Evolutionary conservation across 2,329 filamentous ascomycete genomes (phyloP), one percentile per base, ranked within the genome.

Genomic region (Fonsecaea pedrosoi): DNA sequence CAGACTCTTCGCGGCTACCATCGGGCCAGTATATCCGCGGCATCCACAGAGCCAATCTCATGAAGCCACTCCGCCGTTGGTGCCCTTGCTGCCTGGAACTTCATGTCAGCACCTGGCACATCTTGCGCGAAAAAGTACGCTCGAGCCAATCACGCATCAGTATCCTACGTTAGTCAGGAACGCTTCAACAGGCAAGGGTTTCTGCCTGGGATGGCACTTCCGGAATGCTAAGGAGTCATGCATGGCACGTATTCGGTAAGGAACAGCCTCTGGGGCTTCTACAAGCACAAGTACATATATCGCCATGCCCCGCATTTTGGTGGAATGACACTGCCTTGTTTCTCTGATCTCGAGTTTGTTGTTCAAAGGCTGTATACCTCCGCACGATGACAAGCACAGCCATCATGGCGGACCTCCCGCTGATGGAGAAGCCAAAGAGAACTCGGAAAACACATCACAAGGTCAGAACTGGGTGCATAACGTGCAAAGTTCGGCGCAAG

Each of bases 401-500:
- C n/a, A 5, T 65, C 9, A 62, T 65, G 12, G 64, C 60, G 38
- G 57, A 67, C 9, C 35, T 60, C 3, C 37, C 60, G 0, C 12
- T 55, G 21, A 25, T 53, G 35, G 66, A 68, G 45, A 68, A 69
- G 42, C 60, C 62, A 7, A 70, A 69, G 42, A 53, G 67, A 42
- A 73, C 71, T 25, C 67, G 71, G 18, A 73, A 68, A 57, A 62
- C 66, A 5, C 71, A 73, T 37, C 68, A 63, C 38, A 73, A 73
- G 54, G 70, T 71, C 30, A 66, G 71, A 35, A 70, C 71, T 18
- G 72, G 72, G 32, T 74, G 72, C 38, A 21, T 68, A 30, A 74
- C 72, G 3, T 74, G 72, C 68, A 74, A 73, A 67, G 72, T 71
- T 35, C 55, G 76, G 60, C 71, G 74, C 15, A 73, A 77, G 50